phyloP scores from a whole-genome alignment of 306 rosid genomes.

The Cucurbita pepo region DNA sequence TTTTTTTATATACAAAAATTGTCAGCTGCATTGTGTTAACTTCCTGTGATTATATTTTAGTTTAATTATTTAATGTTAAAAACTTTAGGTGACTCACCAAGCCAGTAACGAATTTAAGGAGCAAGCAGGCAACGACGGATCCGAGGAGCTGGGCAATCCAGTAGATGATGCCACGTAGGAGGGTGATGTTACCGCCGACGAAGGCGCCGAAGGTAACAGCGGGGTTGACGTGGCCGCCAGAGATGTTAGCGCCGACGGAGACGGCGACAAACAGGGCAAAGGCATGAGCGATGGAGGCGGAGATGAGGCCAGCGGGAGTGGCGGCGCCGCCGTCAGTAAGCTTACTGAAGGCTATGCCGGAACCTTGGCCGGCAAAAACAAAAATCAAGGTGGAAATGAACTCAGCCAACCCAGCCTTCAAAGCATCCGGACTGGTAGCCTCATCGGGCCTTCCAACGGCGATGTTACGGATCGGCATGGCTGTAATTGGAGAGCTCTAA shows the following conservation, averaged over 20 bases:
- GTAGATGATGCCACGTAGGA: constrained; percentile 44
- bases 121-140: constrained; percentile 40
- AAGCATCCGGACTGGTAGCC: constrained; percentile 31
- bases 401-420: constrained; percentile 45
- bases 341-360: constrained; percentile 43
- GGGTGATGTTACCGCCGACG: constrained; percentile 46
- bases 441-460: constrained; percentile 47
- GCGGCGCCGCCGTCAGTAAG: constrained; percentile 31
- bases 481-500: neutral
- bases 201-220: constrained; percentile 66
- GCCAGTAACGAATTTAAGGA: constrained; percentile 34
- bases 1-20: too few species aligned
- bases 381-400: constrained; percentile 52
- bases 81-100: constrained; percentile 9
- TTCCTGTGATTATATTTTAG: too few species aligned
- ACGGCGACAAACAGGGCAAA: constrained; percentile 58
- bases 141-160: constrained; percentile 59
- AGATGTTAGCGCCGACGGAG: constrained; percentile 41
- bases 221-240: constrained; percentile 72
- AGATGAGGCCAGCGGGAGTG: constrained; percentile 37
- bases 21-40: too few species aligned
- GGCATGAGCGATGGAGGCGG: constrained; percentile 51
- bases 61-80: too few species aligned
- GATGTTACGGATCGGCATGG: constrained; percentile 48
- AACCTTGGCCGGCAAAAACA: constrained; percentile 52